phyloP scores from a whole-genome alignment of 257 asterid species.

The Voacanga thouarsii region DNA sequence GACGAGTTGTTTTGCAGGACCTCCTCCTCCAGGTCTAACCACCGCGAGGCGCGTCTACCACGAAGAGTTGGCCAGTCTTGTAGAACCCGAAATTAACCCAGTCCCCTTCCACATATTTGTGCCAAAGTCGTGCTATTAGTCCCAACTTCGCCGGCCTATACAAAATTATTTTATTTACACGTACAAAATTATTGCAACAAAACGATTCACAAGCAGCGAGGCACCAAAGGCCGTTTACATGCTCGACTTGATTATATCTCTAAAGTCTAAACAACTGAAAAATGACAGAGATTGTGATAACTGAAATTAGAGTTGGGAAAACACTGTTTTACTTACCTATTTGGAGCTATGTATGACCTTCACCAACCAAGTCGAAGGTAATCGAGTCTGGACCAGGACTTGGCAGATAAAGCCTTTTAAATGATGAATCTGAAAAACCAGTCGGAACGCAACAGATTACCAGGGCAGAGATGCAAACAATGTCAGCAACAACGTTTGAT shows the following conservation, averaged over 20 bases:
- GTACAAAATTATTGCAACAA: not conserved
- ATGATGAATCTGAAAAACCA: not conserved
- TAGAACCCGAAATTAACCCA: slow-evolving; percentile 45
- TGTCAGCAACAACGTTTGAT: not conserved
- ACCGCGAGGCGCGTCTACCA: slow-evolving; percentile 30
- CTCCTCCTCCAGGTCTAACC: not conserved
- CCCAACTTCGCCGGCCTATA: slow-evolving; percentile 35
- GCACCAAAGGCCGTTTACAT: too few relatives aligned
- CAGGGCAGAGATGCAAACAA: not conserved
- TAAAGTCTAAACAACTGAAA: too few relatives aligned
- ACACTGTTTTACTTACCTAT: slow-evolving; percentile 21
- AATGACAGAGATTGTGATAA: too few relatives aligned
- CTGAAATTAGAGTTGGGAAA: too few relatives aligned
- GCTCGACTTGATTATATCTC: too few relatives aligned
- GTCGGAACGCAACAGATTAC: not conserved
- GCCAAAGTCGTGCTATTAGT: slow-evolving; percentile 11
- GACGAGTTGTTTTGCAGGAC: not conserved
- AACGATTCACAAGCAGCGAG: too few relatives aligned
- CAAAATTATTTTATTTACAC: not conserved
- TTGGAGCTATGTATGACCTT: slow-evolving; percentile 34
- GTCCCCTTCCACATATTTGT: slow-evolving; percentile 40
- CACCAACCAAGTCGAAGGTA: slow-evolving; percentile 27
- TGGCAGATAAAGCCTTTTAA: not conserved
- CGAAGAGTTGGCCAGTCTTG: slow-evolving; percentile 36
- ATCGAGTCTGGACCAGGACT: slow-evolving; percentile 29